Evolutionary conservation across 2,329 filamentous ascomycete species (phyloP).

Genomic region (Penicillium sp.): DNA sequence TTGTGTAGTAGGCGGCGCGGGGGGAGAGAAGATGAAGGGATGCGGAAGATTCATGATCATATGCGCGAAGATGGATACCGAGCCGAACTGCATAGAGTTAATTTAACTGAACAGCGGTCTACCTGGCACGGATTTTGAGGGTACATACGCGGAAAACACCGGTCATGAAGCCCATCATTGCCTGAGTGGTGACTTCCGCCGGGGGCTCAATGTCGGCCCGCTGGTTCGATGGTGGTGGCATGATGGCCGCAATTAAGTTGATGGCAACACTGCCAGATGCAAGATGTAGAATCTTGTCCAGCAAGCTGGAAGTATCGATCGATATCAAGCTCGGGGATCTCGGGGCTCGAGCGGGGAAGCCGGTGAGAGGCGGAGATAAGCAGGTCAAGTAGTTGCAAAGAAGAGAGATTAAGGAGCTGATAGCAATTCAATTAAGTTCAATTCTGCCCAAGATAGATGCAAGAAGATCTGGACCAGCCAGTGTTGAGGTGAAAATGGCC

Average conservation of each 20-base stretch:
- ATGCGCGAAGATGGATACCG: conserved; percentile 51
- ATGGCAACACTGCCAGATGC: conserved; percentile 4
- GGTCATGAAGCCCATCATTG: conserved; percentile 47
- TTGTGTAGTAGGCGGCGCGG: conserved; percentile 31
- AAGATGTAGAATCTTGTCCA: background rate
- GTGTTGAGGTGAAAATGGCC: background rate
- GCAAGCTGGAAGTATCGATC: background rate
- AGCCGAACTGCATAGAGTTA: conserved; percentile 42
- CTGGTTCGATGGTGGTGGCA: conserved; percentile 48
- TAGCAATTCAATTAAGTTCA: background rate
- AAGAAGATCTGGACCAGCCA: conserved; percentile 21
- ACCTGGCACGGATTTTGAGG: background rate
- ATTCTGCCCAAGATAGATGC: background rate
- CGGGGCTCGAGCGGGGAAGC: conserved; percentile 4
- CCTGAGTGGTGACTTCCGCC: conserved; percentile 46
- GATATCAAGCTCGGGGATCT: background rate
- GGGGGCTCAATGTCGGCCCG: conserved; percentile 47
- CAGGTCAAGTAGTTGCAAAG: background rate
- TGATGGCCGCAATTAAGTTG: conserved; percentile 12
- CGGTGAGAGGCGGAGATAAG: background rate
- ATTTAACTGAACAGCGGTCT: conserved; percentile 1
- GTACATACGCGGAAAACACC: conserved; percentile 48
- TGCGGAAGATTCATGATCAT: conserved; percentile 50
- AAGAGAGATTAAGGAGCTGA: background rate
- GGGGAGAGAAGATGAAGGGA: conserved; percentile 44